Conservation (phyloP, 2,329 filamentous ascomycete genomes). For the Fusarium hainanense region DNA sequence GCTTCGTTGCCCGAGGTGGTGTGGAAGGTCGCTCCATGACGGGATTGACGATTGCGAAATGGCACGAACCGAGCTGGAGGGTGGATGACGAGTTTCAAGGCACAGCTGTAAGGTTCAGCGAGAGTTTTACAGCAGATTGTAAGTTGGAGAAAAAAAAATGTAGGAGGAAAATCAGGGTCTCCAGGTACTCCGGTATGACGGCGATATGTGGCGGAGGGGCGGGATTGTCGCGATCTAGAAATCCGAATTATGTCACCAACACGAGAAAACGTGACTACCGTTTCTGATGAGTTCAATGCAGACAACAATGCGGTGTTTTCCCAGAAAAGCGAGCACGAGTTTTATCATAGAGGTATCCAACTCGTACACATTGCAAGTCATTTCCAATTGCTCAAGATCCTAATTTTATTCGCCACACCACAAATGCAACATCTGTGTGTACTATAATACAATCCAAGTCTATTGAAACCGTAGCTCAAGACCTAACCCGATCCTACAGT, state of each 20-base stretch:
- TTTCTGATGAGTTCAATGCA: background rate
- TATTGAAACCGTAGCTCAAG: constrained; percentile 15
- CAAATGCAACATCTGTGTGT: constrained; percentile 18
- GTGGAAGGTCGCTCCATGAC: constrained; percentile 62
- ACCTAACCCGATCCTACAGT: constrained; percentile 4
- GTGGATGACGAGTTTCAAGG: background rate
- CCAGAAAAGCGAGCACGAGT: background rate
- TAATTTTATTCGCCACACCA: constrained; percentile 5
- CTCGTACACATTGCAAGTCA: constrained; percentile 1
- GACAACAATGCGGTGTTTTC: background rate
- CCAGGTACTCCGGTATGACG: constrained; percentile 11
- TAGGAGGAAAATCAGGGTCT: background rate
- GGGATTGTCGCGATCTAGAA: constrained; percentile 39
- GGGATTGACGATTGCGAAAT: background rate
- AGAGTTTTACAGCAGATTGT: background rate
- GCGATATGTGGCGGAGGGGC: constrained; percentile 45
- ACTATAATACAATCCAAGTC: constrained; percentile 38
- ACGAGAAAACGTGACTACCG: constrained; percentile 48
- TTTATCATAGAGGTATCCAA: background rate
- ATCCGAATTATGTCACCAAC: constrained; percentile 45
- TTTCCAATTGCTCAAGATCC: background rate
- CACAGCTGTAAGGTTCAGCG: background rate
- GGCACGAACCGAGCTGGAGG: background rate
- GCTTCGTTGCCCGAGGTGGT: constrained; percentile 53
- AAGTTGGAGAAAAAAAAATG: background rate